These are phyloP conservation scores for Termitomyces sp. DNA, from an alignment of 768 basidiomycete species.

Conservation along the genomic window DNA sequence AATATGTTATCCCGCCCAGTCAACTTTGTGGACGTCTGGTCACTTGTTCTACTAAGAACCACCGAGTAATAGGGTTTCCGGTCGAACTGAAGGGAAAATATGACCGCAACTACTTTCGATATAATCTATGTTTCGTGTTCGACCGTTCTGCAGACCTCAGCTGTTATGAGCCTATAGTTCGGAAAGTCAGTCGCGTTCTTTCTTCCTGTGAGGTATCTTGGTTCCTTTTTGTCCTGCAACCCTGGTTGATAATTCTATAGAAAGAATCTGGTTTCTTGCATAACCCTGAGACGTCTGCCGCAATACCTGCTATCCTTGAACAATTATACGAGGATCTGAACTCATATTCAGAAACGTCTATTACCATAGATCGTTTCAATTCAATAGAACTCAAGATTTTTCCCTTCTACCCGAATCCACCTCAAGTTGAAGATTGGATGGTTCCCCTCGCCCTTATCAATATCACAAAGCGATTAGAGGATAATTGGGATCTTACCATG, in stretches of 20 bases:
- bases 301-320: slow-evolving; percentile 83
- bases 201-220: slow-evolving; percentile 79
- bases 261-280: slow-evolving; percentile 91
- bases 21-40: slow-evolving; percentile 86
- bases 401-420: slow-evolving; percentile 95
- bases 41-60: slow-evolving; percentile 74
- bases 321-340: slow-evolving; percentile 97
- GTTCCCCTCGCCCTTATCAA: slow-evolving; percentile 91
- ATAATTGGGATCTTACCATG: slow-evolving; percentile 97
- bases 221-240: not conserved
- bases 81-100: slow-evolving; percentile 76
- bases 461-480: slow-evolving; percentile 73
- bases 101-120: slow-evolving; percentile 84
- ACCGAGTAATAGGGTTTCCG: slow-evolving; percentile 92
- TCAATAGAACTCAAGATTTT: slow-evolving; percentile 95
- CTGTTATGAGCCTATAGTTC: slow-evolving; percentile 93
- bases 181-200: slow-evolving; percentile 90
- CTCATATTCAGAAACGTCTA: slow-evolving; percentile 95
- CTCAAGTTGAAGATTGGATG: slow-evolving; percentile 88
- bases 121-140: slow-evolving; percentile 97
- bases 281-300: slow-evolving; percentile 57
- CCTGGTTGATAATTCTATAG: slow-evolving; percentile 30
- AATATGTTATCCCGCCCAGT: slow-evolving; percentile 89
- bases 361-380: slow-evolving; percentile 87
- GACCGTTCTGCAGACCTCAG: slow-evolving; percentile 87